Evolutionary conservation across 108 stramenopile genomes (phyloP), one percentile per base, ranked within the genome.

Genomic region (Seminavis robusta): DNA sequence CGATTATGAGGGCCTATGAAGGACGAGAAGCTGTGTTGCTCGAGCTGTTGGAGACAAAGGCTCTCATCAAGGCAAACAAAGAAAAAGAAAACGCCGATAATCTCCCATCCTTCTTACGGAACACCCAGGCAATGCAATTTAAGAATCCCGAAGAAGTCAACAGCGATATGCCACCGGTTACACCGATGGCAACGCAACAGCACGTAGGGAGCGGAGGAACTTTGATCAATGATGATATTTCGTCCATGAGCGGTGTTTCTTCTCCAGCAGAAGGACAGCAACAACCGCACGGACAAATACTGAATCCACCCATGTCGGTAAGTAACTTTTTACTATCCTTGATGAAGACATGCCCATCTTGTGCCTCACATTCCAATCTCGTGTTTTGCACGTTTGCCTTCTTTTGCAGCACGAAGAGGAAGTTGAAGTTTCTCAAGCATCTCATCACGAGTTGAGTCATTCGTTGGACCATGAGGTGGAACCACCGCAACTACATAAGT

Each of bases 1-100:
- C 90, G 27, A 92, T 92, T 42, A 92, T 92, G 90, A 77, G 90
- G 10, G 90, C 90, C 3, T 92, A 92, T 60, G 90, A 92, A 74
- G 90, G 86, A 10, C 84, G 90, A 8, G 90, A 92, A 59, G 86
- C 84, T n/a, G 86, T 92, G 24, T 72, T 92, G 21, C 56, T 92
- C 38, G 90, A 92, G 67, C 68, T 92, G 0, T 67, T 92, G 11
- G 90, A 92, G 57, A 92, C 90, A 15, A 92, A 92, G 73, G 90
- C 90, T 0, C 68, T 92, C 21, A 86, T 92, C 65, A 92, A 92
- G 69, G 90, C 90, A 23, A 92, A 92, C 61, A 67, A 77, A 27
- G 90, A 88, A 42, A 81, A 84, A 40, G 86, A 73, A 63, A 71
- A 80, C 31, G 74, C 79, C 31, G 63, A 58, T 13, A 76, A 87